These are phyloP conservation scores for Cystobasidium tubakii DNA, from an alignment of 768 basidiomycete genomes.

Conservation along the genomic window DNA sequence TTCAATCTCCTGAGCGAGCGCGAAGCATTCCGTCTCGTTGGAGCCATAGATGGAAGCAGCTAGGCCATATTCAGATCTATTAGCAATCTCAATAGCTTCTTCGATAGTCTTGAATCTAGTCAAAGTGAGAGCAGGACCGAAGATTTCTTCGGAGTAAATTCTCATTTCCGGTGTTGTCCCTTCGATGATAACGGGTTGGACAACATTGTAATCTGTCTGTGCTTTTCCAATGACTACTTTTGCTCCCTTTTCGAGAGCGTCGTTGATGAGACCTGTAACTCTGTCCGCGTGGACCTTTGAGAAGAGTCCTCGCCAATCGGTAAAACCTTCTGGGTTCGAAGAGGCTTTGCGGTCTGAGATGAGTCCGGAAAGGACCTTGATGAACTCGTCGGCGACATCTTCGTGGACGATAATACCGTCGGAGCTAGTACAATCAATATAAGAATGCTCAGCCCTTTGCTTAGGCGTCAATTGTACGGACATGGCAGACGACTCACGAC, in stretches of 20 bases:
- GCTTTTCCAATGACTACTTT: conserved; percentile 96
- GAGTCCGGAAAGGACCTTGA: conserved; percentile 6
- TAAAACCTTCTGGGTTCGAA: not conserved
- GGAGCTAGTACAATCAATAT: not conserved
- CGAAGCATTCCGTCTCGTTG: conserved; percentile 44
- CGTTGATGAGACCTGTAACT: conserved; percentile 10
- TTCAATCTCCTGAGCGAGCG: conserved; percentile 47
- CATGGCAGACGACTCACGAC: conserved; percentile 31
- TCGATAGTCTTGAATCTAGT: conserved; percentile 36
- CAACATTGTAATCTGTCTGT: conserved; percentile 58
- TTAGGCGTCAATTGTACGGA: not conserved
- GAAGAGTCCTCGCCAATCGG: conserved; percentile 22
- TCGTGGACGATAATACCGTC: conserved; percentile 32
- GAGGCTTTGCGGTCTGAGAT: conserved; percentile 10
- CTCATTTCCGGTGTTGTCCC: conserved; percentile 15
- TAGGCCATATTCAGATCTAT: conserved; percentile 48
- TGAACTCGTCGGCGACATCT: conserved; percentile 34
- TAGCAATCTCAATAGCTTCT: conserved; percentile 47
- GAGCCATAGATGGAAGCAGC: conserved; percentile 46
- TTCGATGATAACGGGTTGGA: conserved; percentile 31
- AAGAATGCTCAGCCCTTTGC: not conserved
- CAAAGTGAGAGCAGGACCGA: conserved; percentile 26
- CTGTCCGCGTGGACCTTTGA: conserved; percentile 1
- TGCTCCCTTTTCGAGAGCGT: conserved; percentile 36
- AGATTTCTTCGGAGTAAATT: conserved; percentile 26